A percentile compares a stretch with the other conserved stretches of the same genome.
phyloP scores from a whole-genome alignment of 78 protist species.

The Emiliania huxleyi region DNA sequence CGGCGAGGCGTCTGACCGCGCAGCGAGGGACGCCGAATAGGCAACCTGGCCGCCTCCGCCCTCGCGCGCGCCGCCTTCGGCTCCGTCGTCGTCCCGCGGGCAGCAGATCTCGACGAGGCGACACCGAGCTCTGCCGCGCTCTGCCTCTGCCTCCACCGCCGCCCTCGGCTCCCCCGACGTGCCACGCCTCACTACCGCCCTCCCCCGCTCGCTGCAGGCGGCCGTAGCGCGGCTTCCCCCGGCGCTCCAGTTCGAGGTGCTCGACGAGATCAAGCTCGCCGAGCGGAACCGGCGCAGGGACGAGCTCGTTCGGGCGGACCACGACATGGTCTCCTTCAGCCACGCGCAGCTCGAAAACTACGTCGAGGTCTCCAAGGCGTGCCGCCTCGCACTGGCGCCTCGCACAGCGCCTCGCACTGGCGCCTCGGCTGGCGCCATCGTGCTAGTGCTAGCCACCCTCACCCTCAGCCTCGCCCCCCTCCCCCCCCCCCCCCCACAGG shows the following conservation, averaged over 20 bases:
- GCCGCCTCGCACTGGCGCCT: no score
- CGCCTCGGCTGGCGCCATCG: no score
- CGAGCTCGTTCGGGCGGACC: neutral
- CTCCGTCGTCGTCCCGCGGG: neutral
- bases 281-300: neutral
- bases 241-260: conserved; percentile 1
- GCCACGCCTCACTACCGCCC: no score
- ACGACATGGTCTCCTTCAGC: neutral
- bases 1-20: no score
- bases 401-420: neutral
- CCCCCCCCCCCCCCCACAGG: no score
- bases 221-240: neutral
- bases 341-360: neutral
- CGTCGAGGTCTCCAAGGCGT: neutral
- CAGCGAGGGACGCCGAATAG: no score
- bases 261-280: neutral
- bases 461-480: no score
- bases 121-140: no score
- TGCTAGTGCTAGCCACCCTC: no score
- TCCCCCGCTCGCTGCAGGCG: no score
- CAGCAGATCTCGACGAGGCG: neutral
- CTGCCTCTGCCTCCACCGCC: no score
- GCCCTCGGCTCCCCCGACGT: no score
- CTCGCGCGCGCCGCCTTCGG: neutral
- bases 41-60: neutral